Base-by-base conservation (phyloP, 1,284 basidiomycete genomes). In the Papiliotrema laurentii region DNA sequence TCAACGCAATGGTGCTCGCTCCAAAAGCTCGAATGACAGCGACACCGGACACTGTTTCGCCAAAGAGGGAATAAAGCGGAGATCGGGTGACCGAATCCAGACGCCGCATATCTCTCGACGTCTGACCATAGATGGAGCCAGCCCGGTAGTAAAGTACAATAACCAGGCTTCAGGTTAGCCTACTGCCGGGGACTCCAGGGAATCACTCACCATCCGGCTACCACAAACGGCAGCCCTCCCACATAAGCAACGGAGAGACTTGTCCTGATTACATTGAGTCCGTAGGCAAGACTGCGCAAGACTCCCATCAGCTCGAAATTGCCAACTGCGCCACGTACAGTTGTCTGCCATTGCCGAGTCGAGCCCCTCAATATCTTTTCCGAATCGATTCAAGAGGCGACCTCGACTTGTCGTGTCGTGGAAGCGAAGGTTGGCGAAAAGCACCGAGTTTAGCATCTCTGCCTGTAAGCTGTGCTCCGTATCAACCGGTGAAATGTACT, bases 311-410 rank as follows among this genome's bases (percentile, higher is more conserved):
- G 41, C 11, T 14, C 24, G 4, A 28, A 27, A 36, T 26, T 24
- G 4, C 14, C 27, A 3, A 19, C 4, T 28, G 18, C 14, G 40
- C 1, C 26, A 57, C 34, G 87, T 87, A 69, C 93, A 86, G 69
- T 91, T 85, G 68, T 94, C 89, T 2, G 89, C 83, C 51, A 91
- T 80, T 49, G 73, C 83, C 54, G 88, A 90, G 68, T 97, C 91
- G 44, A 94, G 83, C 24, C 85, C 87, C 76, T 96, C 91, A 51
- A 94, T 89, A 66, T 96, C 92, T 69, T 96, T 94, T 35, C 90
- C 89, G 61, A 96, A 94, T 33, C 91, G 80, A 67, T 94, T 93
- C 33, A 93, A 74, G 6, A 93, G 75, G 13, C 89, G 82, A 6
- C 91, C 91, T 39, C 89, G 82, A 43, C 85, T 88, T 3, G 90